Conservation (phyloP, 352 stramenopile genomes). For the Pythium insidiosum region DNA sequence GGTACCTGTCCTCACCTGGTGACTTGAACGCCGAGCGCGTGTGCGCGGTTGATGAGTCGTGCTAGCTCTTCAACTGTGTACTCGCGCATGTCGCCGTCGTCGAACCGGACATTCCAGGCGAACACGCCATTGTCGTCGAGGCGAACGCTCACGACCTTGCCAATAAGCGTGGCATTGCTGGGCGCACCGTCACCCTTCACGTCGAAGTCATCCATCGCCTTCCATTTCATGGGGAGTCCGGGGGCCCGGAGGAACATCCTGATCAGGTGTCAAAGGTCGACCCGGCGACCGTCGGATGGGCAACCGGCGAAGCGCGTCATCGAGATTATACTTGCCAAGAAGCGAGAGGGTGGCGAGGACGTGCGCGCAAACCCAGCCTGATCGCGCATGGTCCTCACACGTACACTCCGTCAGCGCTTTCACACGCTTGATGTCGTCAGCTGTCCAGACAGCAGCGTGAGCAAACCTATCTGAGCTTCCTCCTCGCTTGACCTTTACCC, state of each 20-base stretch:
- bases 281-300: too few species aligned
- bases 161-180: not conserved
- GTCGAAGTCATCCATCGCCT: not conserved
- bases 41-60: not conserved
- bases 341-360: not conserved
- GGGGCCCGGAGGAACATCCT: not conserved
- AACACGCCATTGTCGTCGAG: not conserved
- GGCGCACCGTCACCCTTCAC: not conserved
- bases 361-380: not conserved
- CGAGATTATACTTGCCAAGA: not conserved
- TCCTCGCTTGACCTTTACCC: too few species aligned
- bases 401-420: too few species aligned
- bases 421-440: too few species aligned
- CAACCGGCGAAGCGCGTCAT: not conserved
- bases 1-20: too few species aligned
- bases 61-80: not conserved
- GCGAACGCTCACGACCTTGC: not conserved
- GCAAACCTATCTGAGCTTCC: too few species aligned
- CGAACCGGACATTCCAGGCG: not conserved
- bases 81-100: not conserved
- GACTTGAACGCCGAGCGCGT: not conserved
- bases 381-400: not conserved
- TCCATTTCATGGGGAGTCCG: not conserved
- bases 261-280: not conserved
- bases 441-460: too few species aligned